phyloP scores from a whole-genome alignment of 2,329 filamentous ascomycete species.

The Hirsutella thompsonii region DNA sequence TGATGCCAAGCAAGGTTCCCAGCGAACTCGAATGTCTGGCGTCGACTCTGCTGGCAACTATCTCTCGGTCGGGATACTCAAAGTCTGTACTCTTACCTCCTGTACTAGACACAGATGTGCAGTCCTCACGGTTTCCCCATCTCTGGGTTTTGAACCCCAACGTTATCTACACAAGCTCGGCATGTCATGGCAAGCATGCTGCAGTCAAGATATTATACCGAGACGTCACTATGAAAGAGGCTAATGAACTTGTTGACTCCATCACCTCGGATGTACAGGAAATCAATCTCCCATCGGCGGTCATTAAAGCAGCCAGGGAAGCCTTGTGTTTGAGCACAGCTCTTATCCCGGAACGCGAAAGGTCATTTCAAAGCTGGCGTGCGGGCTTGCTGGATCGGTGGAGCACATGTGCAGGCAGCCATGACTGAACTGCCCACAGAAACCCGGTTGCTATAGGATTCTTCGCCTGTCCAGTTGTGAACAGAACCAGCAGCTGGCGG shows the following conservation, averaged over 20 bases:
- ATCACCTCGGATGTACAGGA: constrained; percentile 46
- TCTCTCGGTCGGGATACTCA: constrained; percentile 43
- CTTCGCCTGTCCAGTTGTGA: no score
- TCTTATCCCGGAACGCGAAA: constrained; percentile 41
- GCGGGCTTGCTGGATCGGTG: constrained; percentile 46
- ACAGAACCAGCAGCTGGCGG: no score
- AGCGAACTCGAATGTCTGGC: constrained; percentile 37
- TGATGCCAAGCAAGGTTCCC: constrained; percentile 15
- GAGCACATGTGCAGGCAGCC: constrained; percentile 8
- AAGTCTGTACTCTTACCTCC: constrained; percentile 38
- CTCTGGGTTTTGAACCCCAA: constrained; percentile 45
- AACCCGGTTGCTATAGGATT: no score
- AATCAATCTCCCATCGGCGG: constrained; percentile 36
- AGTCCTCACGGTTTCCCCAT: constrained; percentile 21
- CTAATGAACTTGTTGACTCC: constrained; percentile 34
- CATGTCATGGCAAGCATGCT: constrained; percentile 12
- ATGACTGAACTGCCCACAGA: no score
- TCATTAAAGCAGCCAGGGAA: constrained; percentile 30
- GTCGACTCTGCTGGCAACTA: constrained; percentile 37
- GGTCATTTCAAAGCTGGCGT: constrained; percentile 51
- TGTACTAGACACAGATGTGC: constrained; percentile 1
- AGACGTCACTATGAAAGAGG: constrained; percentile 26
- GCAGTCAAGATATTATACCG: constrained; percentile 43
- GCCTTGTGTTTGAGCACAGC: constrained; percentile 33
- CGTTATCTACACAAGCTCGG: constrained; percentile 36